Percentiles rank a stretch among this genome's conserved stretches.
Conservation (phyloP, 306 rosid species). For the Vigna unguiculata region DNA sequence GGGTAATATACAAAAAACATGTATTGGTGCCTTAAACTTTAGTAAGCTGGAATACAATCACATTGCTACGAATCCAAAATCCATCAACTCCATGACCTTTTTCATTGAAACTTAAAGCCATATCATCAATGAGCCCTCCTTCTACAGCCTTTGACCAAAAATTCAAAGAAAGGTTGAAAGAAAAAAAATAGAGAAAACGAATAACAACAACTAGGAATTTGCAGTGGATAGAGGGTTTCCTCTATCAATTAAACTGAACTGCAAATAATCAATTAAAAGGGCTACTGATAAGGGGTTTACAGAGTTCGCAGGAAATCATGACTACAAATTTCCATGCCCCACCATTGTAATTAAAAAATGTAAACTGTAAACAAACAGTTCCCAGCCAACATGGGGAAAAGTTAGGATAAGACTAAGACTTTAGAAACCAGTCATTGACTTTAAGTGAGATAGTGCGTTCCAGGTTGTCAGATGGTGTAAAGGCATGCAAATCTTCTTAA, state of each 20-base stretch:
- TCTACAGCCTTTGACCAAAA: background rate
- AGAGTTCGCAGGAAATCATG: constrained; percentile 4
- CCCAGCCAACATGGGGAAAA: constrained; percentile 41
- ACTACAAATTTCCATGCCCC: constrained; percentile 7
- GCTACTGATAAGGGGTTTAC: constrained; percentile 8
- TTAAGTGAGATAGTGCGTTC: constrained; percentile 38
- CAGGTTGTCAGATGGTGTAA: constrained; percentile 47
- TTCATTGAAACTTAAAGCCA: background rate
- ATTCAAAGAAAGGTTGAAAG: background rate
- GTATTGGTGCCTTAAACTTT: background rate
- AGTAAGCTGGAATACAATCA: background rate
- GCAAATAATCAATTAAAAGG: constrained; percentile 5
- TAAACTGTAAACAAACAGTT: constrained; percentile 36
- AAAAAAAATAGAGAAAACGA: background rate
- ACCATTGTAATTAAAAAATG: constrained; percentile 15
- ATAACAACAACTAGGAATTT: background rate
- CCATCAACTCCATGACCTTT: background rate
- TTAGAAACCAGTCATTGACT: constrained; percentile 41
- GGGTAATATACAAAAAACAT: background rate
- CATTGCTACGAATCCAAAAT: background rate
- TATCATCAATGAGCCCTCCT: background rate
- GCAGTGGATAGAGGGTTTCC: background rate
- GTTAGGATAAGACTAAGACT: constrained; percentile 16
- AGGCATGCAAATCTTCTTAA: constrained; percentile 35
- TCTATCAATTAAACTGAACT: constrained; percentile 17